These are phyloP conservation scores for Volvox africanus DNA, from an alignment of 139 green algal species.

Conservation along the genomic window DNA sequence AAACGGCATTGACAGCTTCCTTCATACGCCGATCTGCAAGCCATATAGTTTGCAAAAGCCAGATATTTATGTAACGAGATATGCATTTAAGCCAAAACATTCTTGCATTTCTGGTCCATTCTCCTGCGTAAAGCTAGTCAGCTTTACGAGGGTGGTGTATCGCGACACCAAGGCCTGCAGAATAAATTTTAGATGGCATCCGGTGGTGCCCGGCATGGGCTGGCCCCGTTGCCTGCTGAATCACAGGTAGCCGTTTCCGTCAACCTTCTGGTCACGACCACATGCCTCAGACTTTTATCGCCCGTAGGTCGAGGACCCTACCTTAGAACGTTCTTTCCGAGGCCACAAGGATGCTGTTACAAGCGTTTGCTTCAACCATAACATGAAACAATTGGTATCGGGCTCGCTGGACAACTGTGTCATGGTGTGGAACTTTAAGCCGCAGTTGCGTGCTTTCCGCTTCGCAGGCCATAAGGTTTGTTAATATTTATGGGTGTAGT, in stretches of 20 bases:
- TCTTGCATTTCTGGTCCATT: too few species aligned
- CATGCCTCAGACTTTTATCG: not conserved
- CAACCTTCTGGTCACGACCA: not conserved
- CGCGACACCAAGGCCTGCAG: too few species aligned
- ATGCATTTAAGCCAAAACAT: too few species aligned
- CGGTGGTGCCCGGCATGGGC: slow-evolving; percentile 7
- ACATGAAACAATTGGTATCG: slow-evolving; percentile 91
- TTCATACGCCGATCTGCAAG: too few species aligned
- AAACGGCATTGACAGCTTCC: too few species aligned
- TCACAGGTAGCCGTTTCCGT: slow-evolving; percentile 19
- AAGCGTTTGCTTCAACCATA: slow-evolving; percentile 86
- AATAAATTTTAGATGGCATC: not conserved
- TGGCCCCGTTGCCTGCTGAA: slow-evolving; percentile 11
- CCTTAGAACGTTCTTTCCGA: slow-evolving; percentile 85
- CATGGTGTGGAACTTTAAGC: slow-evolving; percentile 96
- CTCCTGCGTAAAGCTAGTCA: too few species aligned
- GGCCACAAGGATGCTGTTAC: slow-evolving; percentile 88
- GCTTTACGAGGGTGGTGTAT: too few species aligned
- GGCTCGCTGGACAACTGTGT: slow-evolving; percentile 81
- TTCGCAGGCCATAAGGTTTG: slow-evolving; percentile 87
- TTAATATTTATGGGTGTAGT: not conserved
- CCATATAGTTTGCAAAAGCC: too few species aligned
- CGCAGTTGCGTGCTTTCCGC: slow-evolving; percentile 82
- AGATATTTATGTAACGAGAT: too few species aligned
- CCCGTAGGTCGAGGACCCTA: slow-evolving; percentile 82